Percentiles rank a stretch among this genome's conserved stretches.
Conservation (phyloP, 1,139 yeast genomes). For the Nadsonia starkeyi-henricii region DNA sequence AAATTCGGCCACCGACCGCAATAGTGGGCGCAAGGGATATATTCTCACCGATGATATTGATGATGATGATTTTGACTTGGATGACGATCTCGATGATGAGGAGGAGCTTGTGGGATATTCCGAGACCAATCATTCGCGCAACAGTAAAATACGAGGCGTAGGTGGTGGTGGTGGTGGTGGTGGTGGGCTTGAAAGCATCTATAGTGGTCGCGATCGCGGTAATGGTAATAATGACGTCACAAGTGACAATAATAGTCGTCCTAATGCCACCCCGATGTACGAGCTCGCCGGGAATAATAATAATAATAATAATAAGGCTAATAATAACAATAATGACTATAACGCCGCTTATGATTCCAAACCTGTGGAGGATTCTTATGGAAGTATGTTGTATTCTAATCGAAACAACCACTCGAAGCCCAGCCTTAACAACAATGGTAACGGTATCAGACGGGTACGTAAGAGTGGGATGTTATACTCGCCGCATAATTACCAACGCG, state of each 20-base stretch:
- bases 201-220: slow-evolving; percentile 11
- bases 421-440: slow-evolving; percentile 1
- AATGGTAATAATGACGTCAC: too few relatives aligned
- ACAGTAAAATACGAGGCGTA: background rate
- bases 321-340: background rate
- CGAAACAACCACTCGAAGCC: background rate
- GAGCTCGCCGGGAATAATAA: slow-evolving; percentile 7
- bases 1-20: too few relatives aligned
- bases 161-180: too few relatives aligned
- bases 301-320: background rate
- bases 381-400: background rate
- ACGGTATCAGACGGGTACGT: slow-evolving; percentile 1
- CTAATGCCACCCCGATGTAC: too few relatives aligned
- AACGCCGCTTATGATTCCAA: background rate
- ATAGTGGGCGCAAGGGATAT: too few relatives aligned
- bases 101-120: slow-evolving; percentile 11
- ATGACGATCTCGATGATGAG: slow-evolving; percentile 17
- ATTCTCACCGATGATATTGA: slow-evolving; percentile 7
- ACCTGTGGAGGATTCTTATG: background rate
- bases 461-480: slow-evolving; percentile 14
- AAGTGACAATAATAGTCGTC: too few relatives aligned
- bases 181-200: too few relatives aligned
- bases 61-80: slow-evolving; percentile 21
- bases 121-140: slow-evolving; percentile 18
- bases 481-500: slow-evolving; percentile 22